Evolutionary conservation across 768 basidiomycete genomes (phyloP).

Genomic region (Kwoniella sp.): DNA sequence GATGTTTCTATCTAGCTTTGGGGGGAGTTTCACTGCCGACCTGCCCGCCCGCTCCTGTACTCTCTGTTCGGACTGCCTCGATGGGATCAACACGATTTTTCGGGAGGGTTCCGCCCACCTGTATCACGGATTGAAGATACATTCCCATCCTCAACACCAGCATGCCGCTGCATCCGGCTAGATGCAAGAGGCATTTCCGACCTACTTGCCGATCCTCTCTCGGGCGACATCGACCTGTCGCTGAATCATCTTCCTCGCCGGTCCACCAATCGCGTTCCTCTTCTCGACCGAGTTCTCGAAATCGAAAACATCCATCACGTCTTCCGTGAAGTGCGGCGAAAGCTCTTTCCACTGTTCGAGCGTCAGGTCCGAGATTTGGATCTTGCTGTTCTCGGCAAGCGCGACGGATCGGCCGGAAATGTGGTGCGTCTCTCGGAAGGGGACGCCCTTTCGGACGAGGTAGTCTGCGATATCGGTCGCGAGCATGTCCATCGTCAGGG

Average conservation of each 20-base stretch:
- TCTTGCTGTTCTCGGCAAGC: conserved; percentile 78
- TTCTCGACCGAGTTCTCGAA: conserved; percentile 96
- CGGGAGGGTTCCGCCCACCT: too few species aligned
- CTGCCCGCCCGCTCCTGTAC: too few species aligned
- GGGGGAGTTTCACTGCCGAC: too few species aligned
- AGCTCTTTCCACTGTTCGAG: conserved; percentile 77
- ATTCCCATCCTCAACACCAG: too few species aligned
- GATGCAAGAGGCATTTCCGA: background rate
- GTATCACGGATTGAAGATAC: too few species aligned
- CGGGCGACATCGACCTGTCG: conserved; percentile 81
- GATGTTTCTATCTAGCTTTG: too few species aligned
- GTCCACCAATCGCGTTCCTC: conserved; percentile 86
- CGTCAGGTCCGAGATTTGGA: conserved; percentile 78
- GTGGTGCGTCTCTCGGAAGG: conserved; percentile 98
- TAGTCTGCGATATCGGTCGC: conserved; percentile 99
- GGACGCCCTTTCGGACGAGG: conserved; percentile 96
- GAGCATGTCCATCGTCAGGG: conserved; percentile 94
- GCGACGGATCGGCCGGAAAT: conserved; percentile 96
- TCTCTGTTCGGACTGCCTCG: too few species aligned
- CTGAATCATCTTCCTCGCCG: conserved; percentile 79
- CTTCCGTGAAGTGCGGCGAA: conserved; percentile 74
- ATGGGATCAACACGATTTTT: too few species aligned
- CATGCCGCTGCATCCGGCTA: too few species aligned
- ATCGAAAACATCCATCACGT: conserved; percentile 82
- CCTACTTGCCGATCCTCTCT: conserved; percentile 59